Percentiles rank a stretch among this genome's conserved stretches.
Conservation (phyloP, 768 basidiomycete species). For the Mycena sanguinolenta region DNA sequence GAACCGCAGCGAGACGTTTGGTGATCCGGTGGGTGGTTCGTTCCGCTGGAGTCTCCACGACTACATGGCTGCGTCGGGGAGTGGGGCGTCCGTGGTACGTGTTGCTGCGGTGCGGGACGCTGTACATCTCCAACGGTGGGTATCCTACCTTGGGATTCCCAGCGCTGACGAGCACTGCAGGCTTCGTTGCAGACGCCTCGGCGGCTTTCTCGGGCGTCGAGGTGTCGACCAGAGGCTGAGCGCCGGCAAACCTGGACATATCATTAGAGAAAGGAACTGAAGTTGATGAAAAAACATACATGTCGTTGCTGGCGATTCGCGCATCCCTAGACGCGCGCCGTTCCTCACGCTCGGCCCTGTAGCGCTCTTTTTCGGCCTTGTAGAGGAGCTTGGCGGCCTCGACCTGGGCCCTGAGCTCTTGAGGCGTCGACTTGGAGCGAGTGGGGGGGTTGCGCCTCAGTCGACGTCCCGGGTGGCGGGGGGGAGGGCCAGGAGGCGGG, state of each 20-base stretch:
- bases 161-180: slow-evolving; percentile 60
- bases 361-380: slow-evolving; percentile 78
- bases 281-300: slow-evolving; percentile 26
- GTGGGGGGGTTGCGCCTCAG: slow-evolving; percentile 39
- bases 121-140: slow-evolving; percentile 75
- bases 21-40: slow-evolving; percentile 66
- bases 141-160: slow-evolving; percentile 68
- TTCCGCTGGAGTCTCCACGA: slow-evolving; percentile 48
- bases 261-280: slow-evolving; percentile 12
- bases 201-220: slow-evolving; percentile 23
- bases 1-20: slow-evolving; percentile 73
- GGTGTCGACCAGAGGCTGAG: slow-evolving; percentile 10
- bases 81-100: slow-evolving; percentile 52
- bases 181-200: slow-evolving; percentile 37
- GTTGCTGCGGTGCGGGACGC: slow-evolving; percentile 64
- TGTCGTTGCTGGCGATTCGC: slow-evolving; percentile 32
- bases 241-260: slow-evolving; percentile 1
- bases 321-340: slow-evolving; percentile 55
- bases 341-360: slow-evolving; percentile 69
- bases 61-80: slow-evolving; percentile 41
- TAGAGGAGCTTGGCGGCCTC: slow-evolving; percentile 78
- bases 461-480: slow-evolving; percentile 39
- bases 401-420: slow-evolving; percentile 62
- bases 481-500: slow-evolving; percentile 34
- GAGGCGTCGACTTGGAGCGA: slow-evolving; percentile 44